Percentiles rank a stretch among this genome's conserved stretches.
phyloP scores from a whole-genome alignment of 2,329 filamentous ascomycete species.

The Colletotrichum agaves region DNA sequence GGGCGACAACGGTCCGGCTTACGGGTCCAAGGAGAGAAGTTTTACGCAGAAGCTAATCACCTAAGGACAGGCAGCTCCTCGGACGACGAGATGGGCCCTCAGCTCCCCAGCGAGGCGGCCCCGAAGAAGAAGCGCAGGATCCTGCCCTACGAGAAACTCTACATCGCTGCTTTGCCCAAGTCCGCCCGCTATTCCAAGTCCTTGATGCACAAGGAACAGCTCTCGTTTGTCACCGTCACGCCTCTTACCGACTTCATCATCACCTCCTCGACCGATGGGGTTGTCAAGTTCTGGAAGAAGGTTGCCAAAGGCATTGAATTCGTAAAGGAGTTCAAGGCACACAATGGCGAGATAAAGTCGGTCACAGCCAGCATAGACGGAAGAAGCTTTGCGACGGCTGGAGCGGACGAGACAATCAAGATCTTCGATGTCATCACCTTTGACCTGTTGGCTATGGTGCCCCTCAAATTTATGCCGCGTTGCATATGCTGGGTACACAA shows the following conservation, averaged over 20 bases:
- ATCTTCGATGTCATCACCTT: conserved; percentile 88
- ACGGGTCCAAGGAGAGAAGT: neutral
- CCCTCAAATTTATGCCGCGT: conserved; percentile 78
- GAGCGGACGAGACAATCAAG: conserved; percentile 81
- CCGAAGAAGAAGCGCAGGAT: conserved; percentile 88
- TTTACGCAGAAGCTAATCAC: neutral
- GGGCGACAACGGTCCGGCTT: too few species aligned
- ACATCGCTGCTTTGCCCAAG: conserved; percentile 86
- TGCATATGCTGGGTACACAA: conserved; percentile 93
- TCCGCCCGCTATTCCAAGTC: conserved; percentile 91
- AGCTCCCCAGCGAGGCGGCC: conserved; percentile 80
- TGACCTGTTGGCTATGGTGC: conserved; percentile 84
- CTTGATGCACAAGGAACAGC: conserved; percentile 97
- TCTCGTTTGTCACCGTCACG: conserved; percentile 88
- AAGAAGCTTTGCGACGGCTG: conserved; percentile 90
- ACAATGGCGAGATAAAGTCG: conserved; percentile 83
- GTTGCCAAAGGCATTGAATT: conserved; percentile 91
- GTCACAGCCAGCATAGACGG: conserved; percentile 91
- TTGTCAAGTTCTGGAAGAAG: conserved; percentile 99
- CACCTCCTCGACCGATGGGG: conserved; percentile 92
- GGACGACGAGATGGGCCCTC: conserved; percentile 92
- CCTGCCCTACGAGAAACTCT: conserved; percentile 94
- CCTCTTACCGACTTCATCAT: conserved; percentile 95
- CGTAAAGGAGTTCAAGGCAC: conserved; percentile 96
- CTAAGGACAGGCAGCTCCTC: conserved; percentile 71